Evolutionary conservation across 768 basidiomycete species (phyloP).

Genomic region (Mycena galericulata): DNA sequence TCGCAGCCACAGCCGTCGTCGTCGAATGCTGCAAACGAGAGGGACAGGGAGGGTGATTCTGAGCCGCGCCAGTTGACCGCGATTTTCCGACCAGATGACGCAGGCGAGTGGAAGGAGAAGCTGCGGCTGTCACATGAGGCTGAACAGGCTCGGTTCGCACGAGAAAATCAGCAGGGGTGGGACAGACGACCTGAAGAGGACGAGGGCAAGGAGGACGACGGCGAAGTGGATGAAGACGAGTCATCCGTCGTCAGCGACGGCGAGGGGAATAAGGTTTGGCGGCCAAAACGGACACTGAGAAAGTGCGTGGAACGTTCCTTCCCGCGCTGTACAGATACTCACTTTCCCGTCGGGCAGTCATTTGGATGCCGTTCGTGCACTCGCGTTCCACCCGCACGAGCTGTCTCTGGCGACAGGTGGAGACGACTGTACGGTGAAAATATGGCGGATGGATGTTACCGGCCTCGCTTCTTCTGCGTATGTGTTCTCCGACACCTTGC

Average conservation of each 20-base stretch:
- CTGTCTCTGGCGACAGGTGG: constrained; percentile 92
- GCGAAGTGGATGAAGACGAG: constrained; percentile 74
- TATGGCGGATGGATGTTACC: constrained; percentile 91
- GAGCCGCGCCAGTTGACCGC: constrained; percentile 74
- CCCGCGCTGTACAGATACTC: constrained; percentile 22
- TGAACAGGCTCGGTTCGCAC: constrained; percentile 61
- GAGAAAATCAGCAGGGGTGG: constrained; percentile 59
- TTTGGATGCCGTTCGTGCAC: constrained; percentile 90
- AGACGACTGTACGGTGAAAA: constrained; percentile 95
- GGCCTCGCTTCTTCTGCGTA: constrained; percentile 82
- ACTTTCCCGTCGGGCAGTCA: constrained; percentile 71
- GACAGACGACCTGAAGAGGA: constrained; percentile 69
- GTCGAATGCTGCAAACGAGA: constrained; percentile 45
- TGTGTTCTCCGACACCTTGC: constrained; percentile 48
- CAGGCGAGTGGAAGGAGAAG: constrained; percentile 89
- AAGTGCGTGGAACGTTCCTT: constrained; percentile 71
- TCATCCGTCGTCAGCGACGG: constrained; percentile 73
- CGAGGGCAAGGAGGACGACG: constrained; percentile 79
- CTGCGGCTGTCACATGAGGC: constrained; percentile 74
- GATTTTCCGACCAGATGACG: constrained; percentile 90
- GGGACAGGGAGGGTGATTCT: constrained; percentile 60
- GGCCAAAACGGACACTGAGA: constrained; percentile 85
- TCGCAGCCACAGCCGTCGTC: constrained; percentile 47
- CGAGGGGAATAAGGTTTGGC: constrained; percentile 84
- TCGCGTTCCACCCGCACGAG: constrained; percentile 91